Conservation (phyloP, 108 stramenopile species). For the Mediolabrus comicus region DNA sequence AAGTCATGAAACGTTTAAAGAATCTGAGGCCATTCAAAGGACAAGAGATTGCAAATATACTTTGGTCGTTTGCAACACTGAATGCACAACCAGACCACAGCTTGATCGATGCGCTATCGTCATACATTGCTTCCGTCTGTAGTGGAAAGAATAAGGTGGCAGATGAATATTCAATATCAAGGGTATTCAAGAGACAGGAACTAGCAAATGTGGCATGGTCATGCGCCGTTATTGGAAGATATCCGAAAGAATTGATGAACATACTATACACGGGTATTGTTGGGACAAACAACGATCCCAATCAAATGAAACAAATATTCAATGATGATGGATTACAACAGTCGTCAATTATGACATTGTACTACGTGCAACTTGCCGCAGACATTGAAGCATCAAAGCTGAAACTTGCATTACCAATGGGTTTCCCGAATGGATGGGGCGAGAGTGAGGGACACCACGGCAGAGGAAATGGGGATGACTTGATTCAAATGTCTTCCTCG, state of each 20-base stretch:
- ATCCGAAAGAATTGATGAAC: constrained; percentile 55
- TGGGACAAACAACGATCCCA: constrained; percentile 51
- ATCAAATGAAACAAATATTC: constrained; percentile 29
- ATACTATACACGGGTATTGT: constrained; percentile 63
- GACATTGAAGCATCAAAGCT: constrained; percentile 54
- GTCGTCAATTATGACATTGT: constrained; percentile 43
- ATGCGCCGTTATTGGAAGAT: constrained; percentile 54
- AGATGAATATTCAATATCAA: constrained; percentile 49
- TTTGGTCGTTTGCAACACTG: constrained; percentile 81
- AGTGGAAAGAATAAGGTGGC: constrained; percentile 20
- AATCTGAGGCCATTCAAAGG: constrained; percentile 43
- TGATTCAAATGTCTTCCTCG: constrained; percentile 38
- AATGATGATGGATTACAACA: constrained; percentile 40
- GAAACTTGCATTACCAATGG: constrained; percentile 47
- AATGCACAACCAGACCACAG: constrained; percentile 43
- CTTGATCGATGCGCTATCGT: constrained; percentile 48
- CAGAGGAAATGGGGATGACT: constrained; percentile 18
- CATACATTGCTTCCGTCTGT: constrained; percentile 41
- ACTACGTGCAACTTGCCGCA: constrained; percentile 60
- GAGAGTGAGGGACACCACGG: constrained; percentile 13
- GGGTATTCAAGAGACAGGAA: constrained; percentile 70
- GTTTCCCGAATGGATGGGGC: constrained; percentile 73
- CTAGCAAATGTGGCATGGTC: constrained; percentile 69
- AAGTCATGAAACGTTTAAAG: constrained; percentile 32
- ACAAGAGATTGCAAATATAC: constrained; percentile 75